These are phyloP conservation scores for Calophaca sinica DNA, from an alignment of 306 rosid genomes.

Conservation along the genomic window DNA sequence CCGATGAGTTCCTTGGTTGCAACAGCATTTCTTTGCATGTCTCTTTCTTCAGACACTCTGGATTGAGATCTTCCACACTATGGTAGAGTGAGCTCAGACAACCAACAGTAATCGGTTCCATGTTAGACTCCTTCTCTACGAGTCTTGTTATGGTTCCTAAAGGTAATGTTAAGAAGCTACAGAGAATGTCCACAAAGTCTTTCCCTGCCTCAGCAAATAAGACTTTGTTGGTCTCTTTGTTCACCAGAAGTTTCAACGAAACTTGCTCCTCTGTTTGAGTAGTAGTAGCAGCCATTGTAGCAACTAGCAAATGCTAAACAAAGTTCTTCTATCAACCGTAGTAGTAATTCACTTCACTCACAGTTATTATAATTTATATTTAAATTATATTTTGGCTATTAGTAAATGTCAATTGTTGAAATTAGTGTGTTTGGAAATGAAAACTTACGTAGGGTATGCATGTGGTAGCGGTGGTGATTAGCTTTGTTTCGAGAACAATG, in stretches of 20 bases:
- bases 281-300: neutral
- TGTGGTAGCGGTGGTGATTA: too few species aligned
- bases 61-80: slow-evolving; percentile 12
- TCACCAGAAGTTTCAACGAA: slow-evolving; percentile 20
- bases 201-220: slow-evolving; percentile 37
- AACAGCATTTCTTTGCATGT: neutral
- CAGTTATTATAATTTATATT: too few species aligned
- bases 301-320: too few species aligned
- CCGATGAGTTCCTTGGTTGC: slow-evolving; percentile 10
- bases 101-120: neutral
- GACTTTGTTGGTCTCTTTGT: slow-evolving; percentile 16
- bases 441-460: too few species aligned
- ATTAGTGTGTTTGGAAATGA: too few species aligned
- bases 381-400: too few species aligned
- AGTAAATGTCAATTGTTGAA: too few species aligned
- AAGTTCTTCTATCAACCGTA: too few species aligned
- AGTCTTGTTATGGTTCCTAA: slow-evolving; percentile 35
- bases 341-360: too few species aligned
- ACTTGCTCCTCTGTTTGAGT: neutral
- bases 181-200: slow-evolving; percentile 34
- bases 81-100: slow-evolving; percentile 1
- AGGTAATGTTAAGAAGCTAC: slow-evolving; percentile 35
- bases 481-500: too few species aligned
- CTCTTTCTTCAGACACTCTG: neutral
- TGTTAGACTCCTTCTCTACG: neutral